Base-by-base conservation (phyloP, 2,329 filamentous ascomycete species). In the Epichloe gansuensis region DNA sequence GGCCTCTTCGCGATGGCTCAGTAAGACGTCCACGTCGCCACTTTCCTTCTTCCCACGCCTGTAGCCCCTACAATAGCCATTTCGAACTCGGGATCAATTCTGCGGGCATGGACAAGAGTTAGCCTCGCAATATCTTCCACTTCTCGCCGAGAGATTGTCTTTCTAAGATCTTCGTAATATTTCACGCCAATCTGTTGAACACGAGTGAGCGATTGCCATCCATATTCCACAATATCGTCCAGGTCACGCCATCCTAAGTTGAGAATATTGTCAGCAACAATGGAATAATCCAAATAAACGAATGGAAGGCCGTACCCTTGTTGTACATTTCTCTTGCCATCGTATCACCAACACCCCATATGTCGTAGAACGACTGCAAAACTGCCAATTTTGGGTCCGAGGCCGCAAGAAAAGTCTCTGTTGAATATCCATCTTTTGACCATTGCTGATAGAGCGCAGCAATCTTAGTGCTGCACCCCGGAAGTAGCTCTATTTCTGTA, bases 171-270 rank as follows among this genome's bases (percentile, higher is more conserved):
- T 37, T 94, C 86, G 65, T 94, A 95, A 68, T 83, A 96, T 65
- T 97, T 97, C 45, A 96, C 74, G 0, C 93, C 91, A 52, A 97
- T 95, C 65, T 97, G 90, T 67, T 96, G 91, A 1, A 88, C 86
- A 12, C 90, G 81, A 0, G 77, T 85, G 1, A 97, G 73, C 0
- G 67, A 74, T 21, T 73, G 65, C 91, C 91, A 97, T 11, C 87
- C 90, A 60, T 82, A 78, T 61, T 95, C 86, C 42, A 95, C 75
- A 3, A 97, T 72, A 60, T 97, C 91, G 61, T 96, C 89, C 0
- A 95, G 72, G 55, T 93, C 86, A 55, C 81, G 77, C 88, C 89
- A 96, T 31, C 88, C 69, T 72, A 41, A 21, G 35, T 31, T 9
- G n/a, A 41, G 25, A 21, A 15, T 23, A 21, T n/a, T 12, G 38